These are phyloP conservation scores for Phytophthora crassamura DNA, from an alignment of 352 stramenopile genomes.

Conservation along the genomic window DNA sequence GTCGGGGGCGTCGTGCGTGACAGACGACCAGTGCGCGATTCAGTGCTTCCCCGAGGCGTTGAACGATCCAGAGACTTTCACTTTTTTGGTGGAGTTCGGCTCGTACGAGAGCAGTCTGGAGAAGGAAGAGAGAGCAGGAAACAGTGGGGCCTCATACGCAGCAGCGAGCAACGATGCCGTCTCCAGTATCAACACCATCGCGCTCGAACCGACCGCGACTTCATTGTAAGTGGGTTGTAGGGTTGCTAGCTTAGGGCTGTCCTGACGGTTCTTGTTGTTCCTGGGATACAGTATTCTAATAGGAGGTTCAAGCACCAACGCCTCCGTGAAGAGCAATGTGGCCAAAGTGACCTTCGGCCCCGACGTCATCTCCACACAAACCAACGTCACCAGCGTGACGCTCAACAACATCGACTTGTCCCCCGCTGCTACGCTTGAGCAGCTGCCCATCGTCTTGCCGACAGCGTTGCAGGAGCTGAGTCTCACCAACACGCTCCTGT, in stretches of 20 bases:
- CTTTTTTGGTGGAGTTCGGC: slow-evolving; percentile 66
- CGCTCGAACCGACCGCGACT: slow-evolving; percentile 29
- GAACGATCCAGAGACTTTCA: slow-evolving; percentile 45
- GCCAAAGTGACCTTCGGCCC: slow-evolving; percentile 35
- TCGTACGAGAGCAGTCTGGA: slow-evolving; percentile 41
- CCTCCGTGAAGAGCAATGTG: slow-evolving; percentile 47
- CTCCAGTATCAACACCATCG: slow-evolving; percentile 27
- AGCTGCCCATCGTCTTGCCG: slow-evolving; percentile 35
- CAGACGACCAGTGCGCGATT: slow-evolving; percentile 43
- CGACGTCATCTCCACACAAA: slow-evolving; percentile 38
- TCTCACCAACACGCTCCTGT: slow-evolving; percentile 42
- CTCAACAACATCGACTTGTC: slow-evolving; percentile 45
- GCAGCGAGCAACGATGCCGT: slow-evolving; percentile 48
- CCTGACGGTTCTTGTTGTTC: not conserved
- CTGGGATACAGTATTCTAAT: slow-evolving; percentile 28
- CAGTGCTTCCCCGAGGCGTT: slow-evolving; percentile 50
- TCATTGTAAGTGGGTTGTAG: slow-evolving; percentile 33
- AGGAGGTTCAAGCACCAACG: slow-evolving; percentile 24
- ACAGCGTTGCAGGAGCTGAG: slow-evolving; percentile 28
- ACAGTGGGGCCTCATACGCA: slow-evolving; percentile 29
- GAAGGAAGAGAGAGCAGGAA: slow-evolving; percentile 8
- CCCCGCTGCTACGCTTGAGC: slow-evolving; percentile 25
- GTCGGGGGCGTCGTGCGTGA: slow-evolving; percentile 28
- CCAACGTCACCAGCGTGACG: slow-evolving; percentile 32
- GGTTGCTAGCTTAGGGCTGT: not conserved